Evolutionary conservation across 352 stramenopile species (phyloP).

Genomic region (Sclerospora graminicola): DNA sequence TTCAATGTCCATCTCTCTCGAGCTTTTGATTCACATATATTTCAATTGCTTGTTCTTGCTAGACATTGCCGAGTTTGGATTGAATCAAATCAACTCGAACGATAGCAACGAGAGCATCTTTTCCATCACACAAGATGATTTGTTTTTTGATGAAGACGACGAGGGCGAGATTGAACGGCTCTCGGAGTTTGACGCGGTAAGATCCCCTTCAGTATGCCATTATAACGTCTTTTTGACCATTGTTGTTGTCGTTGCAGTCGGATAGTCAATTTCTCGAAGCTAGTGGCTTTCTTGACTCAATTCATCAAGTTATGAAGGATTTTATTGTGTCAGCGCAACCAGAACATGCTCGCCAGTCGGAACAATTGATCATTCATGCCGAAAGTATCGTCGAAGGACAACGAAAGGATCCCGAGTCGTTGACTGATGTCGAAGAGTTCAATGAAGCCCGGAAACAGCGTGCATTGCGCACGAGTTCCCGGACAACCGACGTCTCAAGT

Average conservation of each 20-base stretch:
- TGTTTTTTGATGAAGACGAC: conserved; percentile 32
- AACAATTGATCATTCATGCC: conserved; percentile 54
- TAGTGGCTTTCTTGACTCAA: conserved; percentile 68
- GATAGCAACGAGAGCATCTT: conserved; percentile 37
- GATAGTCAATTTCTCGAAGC: conserved; percentile 67
- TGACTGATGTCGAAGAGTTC: conserved; percentile 12
- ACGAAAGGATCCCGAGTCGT: conserved; percentile 20
- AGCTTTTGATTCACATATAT: not conserved
- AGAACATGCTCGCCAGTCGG: conserved; percentile 14
- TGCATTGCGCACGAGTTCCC: conserved; percentile 8
- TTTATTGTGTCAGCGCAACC: conserved; percentile 31
- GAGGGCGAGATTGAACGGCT: conserved; percentile 49
- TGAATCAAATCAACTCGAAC: conserved; percentile 41
- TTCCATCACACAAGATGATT: conserved; percentile 42
- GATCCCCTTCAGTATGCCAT: not conserved
- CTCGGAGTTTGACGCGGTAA: conserved; percentile 65
- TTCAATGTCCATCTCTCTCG: not conserved
- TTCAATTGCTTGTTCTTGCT: not conserved
- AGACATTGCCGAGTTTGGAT: conserved; percentile 24
- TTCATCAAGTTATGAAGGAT: conserved; percentile 71
- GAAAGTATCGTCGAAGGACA: conserved; percentile 58
- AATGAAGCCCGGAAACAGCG: conserved; percentile 23
- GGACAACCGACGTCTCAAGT: conserved; percentile 3
- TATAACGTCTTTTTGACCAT: not conserved
- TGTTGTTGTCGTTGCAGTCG: conserved; percentile 22